Conservation (phyloP, 2,329 filamentous ascomycete genomes). For the Epichloe scottii region DNA sequence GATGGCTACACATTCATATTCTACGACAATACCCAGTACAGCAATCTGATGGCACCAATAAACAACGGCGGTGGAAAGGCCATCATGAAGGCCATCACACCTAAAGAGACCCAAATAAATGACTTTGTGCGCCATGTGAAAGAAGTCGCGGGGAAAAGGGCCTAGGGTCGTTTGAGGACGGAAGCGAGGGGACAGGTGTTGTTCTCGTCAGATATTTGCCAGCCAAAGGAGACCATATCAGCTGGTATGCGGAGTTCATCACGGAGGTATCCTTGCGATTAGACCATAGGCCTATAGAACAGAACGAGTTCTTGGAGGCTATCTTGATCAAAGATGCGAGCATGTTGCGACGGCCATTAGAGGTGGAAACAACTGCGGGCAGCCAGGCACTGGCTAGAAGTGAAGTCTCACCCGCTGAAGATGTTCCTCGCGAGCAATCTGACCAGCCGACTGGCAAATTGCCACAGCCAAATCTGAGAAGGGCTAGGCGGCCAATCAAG, state of each 20-base stretch:
- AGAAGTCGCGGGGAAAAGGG: constrained; percentile 63
- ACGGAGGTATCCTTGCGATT: constrained; percentile 57
- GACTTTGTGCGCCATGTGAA: constrained; percentile 72
- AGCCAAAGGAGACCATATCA: constrained; percentile 37
- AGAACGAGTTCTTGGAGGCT: constrained; percentile 84
- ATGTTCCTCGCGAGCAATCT: constrained; percentile 1
- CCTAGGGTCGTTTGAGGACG: constrained; percentile 49
- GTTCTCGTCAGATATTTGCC: constrained; percentile 65
- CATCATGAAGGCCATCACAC: constrained; percentile 48
- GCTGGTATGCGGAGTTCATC: constrained; percentile 61
- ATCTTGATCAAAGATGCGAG: constrained; percentile 72
- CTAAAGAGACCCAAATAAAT: constrained; percentile 52
- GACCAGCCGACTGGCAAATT: constrained; percentile 4
- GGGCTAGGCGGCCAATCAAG: constrained; percentile 27
- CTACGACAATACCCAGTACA: constrained; percentile 61
- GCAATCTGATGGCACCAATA: constrained; percentile 62
- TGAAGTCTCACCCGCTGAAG: not conserved
- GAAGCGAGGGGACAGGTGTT: constrained; percentile 55
- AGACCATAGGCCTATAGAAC: constrained; percentile 72
- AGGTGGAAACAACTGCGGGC: constrained; percentile 27
- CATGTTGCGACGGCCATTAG: constrained; percentile 55
- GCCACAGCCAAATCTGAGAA: constrained; percentile 6
- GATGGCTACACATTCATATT: constrained; percentile 84
- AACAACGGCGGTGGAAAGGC: constrained; percentile 75
- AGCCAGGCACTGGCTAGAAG: constrained; percentile 9